A percentile compares a stretch with the other conserved stretches of the same genome.
Conservation (phyloP, 305 asterid species). For the Ilex paraguariensis region DNA sequence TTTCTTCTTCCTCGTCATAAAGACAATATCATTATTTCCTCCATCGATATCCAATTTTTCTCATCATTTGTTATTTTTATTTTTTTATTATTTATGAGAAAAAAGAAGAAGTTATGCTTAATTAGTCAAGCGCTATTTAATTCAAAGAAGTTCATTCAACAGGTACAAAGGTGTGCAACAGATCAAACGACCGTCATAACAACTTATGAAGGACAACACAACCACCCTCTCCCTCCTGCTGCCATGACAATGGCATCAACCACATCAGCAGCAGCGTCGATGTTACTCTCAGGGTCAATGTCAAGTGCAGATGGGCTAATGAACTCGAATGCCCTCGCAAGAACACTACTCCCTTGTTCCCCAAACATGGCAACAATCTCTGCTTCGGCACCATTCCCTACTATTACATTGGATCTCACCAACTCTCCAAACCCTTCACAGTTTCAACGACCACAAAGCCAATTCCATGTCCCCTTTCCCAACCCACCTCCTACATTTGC, state of each 20-base stretch:
- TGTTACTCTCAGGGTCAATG: constrained; percentile 8
- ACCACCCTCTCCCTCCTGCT: not conserved
- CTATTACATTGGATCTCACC: constrained; percentile 36
- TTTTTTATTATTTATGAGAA: no score
- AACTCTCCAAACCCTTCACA: not conserved
- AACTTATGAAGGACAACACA: not conserved
- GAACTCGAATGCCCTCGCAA: constrained; percentile 9
- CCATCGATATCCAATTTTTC: no score
- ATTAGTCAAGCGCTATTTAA: no score
- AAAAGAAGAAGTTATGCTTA: no score
- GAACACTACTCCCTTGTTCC: constrained; percentile 12
- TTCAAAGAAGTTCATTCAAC: not conserved
- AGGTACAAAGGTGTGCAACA: not conserved
- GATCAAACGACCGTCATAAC: not conserved
- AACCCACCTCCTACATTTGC: not conserved
- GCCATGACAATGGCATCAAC: not conserved
- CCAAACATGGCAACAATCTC: constrained; percentile 33
- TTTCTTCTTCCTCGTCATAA: not conserved
- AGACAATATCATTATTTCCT: no score
- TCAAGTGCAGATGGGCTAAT: constrained; percentile 18
- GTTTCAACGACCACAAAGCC: not conserved
- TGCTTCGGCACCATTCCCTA: constrained; percentile 43
- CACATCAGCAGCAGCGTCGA: constrained; percentile 5
- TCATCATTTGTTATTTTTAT: no score
- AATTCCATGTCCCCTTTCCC: not conserved